Evolutionary conservation across 2,329 filamentous ascomycete species (phyloP).

Genomic region (Helminthosporium solani): DNA sequence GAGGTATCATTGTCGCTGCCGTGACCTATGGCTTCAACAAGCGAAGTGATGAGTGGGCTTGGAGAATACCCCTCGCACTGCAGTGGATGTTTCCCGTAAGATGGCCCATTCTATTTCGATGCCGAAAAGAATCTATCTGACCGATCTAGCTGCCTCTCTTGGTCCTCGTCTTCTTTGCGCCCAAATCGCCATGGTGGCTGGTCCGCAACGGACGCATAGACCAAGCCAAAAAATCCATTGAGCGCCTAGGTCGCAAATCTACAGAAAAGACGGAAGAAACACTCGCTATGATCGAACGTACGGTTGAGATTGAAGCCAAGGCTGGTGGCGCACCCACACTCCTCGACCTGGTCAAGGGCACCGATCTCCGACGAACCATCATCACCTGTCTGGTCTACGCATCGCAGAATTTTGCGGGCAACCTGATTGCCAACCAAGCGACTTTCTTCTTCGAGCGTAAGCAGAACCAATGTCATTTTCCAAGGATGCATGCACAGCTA

Average conservation of each 20-base stretch:
- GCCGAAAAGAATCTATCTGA: slow-evolving; percentile 56
- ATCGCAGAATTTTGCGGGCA: slow-evolving; percentile 61
- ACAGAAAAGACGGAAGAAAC: slow-evolving; percentile 44
- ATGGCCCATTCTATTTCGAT: slow-evolving; percentile 21
- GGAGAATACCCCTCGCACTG: slow-evolving; percentile 26
- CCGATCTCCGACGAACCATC: slow-evolving; percentile 54
- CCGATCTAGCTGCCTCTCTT: slow-evolving; percentile 54
- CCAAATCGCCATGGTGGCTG: slow-evolving; percentile 40
- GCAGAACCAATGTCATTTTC: too few species aligned
- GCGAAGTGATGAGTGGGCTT: slow-evolving; percentile 24
- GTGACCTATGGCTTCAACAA: slow-evolving; percentile 54
- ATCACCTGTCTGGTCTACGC: slow-evolving; percentile 59
- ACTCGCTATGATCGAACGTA: slow-evolving; percentile 60
- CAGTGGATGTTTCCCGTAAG: slow-evolving; percentile 47
- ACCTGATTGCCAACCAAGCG: slow-evolving; percentile 63
- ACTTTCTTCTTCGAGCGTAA: slow-evolving; percentile 60
- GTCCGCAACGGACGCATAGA: slow-evolving; percentile 46
- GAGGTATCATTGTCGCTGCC: slow-evolving; percentile 59
- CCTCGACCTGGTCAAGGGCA: slow-evolving; percentile 56
- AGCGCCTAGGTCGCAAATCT: slow-evolving; percentile 50
- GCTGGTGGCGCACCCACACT: slow-evolving; percentile 49
- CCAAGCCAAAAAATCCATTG: slow-evolving; percentile 49
- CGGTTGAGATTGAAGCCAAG: slow-evolving; percentile 53
- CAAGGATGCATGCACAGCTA: slow-evolving; percentile 4
- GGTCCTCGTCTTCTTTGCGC: slow-evolving; percentile 48